phyloP scores from a whole-genome alignment of 306 rosid genomes.

The Casuarina glauca region DNA sequence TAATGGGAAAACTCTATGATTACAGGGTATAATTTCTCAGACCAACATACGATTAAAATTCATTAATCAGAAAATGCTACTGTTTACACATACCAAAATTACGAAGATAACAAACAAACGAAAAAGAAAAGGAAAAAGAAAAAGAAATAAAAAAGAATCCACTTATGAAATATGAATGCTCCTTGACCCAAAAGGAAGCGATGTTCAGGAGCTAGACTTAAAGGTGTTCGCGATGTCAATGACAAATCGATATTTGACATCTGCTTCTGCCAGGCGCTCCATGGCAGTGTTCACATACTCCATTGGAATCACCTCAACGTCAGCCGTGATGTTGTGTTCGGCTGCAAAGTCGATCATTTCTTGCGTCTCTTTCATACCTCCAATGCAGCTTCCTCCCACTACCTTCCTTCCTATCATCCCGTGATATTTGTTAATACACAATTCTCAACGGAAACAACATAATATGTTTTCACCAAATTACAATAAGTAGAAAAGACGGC shows the following conservation, averaged over 20 bases:
- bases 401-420: constrained; percentile 31
- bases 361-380: constrained; percentile 56
- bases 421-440: background rate
- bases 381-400: constrained; percentile 43
- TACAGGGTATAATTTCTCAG: too few species aligned
- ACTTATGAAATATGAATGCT: too few species aligned
- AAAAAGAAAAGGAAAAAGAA: too few species aligned
- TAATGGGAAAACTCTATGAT: too few species aligned
- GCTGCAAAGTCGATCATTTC: constrained; percentile 46
- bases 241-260: constrained; percentile 45
- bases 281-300: constrained; percentile 39
- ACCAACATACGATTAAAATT: too few species aligned
- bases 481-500: background rate
- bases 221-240: constrained; percentile 46
- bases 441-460: background rate
- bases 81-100: too few species aligned
- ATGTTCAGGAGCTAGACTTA: constrained; percentile 16
- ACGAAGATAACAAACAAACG: too few species aligned
- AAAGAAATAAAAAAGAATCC: too few species aligned
- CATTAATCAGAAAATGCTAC: too few species aligned
- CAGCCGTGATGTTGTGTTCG: constrained; percentile 26
- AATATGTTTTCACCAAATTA: background rate
- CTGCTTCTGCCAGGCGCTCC: constrained; percentile 33
- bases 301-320: constrained; percentile 29
- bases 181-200: background rate